These are phyloP conservation scores for Willaertia magna DNA, from an alignment of 208 protist species.

Conservation along the genomic window DNA sequence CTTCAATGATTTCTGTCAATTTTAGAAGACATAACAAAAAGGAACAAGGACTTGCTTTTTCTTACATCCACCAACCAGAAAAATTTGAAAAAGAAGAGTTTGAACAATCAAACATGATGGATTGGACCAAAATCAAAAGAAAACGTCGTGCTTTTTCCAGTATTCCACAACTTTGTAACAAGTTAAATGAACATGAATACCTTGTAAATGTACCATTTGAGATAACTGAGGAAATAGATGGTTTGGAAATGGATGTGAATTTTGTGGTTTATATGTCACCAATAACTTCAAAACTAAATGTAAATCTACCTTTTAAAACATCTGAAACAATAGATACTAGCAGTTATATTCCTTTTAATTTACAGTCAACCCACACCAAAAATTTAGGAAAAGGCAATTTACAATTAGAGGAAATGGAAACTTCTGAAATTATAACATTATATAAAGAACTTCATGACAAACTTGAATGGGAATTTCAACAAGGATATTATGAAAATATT, in stretches of 20 bases:
- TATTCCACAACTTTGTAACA: background rate
- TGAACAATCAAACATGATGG: background rate
- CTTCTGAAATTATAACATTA: background rate
- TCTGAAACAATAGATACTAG: background rate
- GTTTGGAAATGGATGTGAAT: background rate
- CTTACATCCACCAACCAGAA: background rate
- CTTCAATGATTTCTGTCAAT: background rate
- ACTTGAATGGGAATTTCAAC: background rate
- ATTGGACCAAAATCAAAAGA: background rate
- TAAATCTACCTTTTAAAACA: background rate
- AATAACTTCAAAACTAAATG: background rate
- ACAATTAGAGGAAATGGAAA: background rate
- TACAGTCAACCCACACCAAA: background rate
- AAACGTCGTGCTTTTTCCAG: background rate
- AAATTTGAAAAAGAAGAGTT: background rate
- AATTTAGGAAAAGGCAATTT: background rate
- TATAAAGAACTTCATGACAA: background rate
- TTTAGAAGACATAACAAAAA: background rate
- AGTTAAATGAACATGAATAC: background rate
- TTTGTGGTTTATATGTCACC: background rate
- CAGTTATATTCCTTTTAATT: background rate
- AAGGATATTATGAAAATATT: background rate
- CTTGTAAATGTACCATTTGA: background rate
- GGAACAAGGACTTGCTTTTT: no score
- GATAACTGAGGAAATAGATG: background rate